Base-by-base conservation (phyloP, 176 grass and related monocot species). In the Oryza meridionalis region DNA sequence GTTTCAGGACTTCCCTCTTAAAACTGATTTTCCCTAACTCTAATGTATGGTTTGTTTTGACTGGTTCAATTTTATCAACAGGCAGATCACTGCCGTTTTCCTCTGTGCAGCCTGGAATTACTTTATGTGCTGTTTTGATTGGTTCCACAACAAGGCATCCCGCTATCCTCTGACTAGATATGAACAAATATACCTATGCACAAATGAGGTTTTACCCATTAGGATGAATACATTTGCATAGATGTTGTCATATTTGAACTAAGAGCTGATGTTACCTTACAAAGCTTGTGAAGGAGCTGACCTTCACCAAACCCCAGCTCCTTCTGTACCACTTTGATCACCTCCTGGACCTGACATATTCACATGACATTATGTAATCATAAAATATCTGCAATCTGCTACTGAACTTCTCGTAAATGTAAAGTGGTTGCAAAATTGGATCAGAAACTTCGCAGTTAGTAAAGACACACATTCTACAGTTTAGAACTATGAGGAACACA, bases 91-190 rank as follows among this genome's bases (percentile, higher is more conserved):
- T 31, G 9, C 32, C 50, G 19, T 43, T 40, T 80, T 69, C 84
- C 17, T 22, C 32, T 11, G 66, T 47, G 4, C 69, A 87, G 37
- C 69, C 91, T 9, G 91, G 70, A 35, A 98, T 90, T 7, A 98
- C 80, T 90, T 63, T 95, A 85, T 95, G 87, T 42, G 91, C 96
- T 24, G n/a, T 46, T 93, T 82, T 95, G 85, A 98, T 95, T 5
- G 93, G 86, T 90, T 98, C 96, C 35, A 80, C 84, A 58, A 95
- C 91, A 17, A 98, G 91, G 77, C 93, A 98, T 3, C 96, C 96
- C 29, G 86, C 85, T 65, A 98, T 88, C 79, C 87, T 95, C 76
- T 93, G 89, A 76, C 81, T 66, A 69, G 83, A 95, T 88, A 98
- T 90, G 70, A 88, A 98, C 77, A 98, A 40, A 82, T 93, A 98